phyloP scores from a whole-genome alignment of 768 basidiomycete species.

The Suillus discolor region DNA sequence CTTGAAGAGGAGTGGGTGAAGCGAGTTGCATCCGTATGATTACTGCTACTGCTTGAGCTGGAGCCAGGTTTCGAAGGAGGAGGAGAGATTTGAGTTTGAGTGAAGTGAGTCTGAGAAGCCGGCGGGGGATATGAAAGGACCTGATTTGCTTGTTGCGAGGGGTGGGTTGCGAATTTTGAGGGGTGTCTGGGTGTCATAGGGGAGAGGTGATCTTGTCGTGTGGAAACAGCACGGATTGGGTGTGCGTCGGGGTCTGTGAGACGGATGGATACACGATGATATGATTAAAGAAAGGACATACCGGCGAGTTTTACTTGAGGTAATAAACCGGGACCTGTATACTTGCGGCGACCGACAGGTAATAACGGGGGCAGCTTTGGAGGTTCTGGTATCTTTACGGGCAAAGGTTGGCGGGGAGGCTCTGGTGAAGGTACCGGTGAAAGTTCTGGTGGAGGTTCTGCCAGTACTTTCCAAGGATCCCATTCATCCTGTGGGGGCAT shows the following conservation, averaged over 20 bases:
- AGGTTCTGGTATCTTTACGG: not conserved
- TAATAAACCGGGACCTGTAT: not conserved
- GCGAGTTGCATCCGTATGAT: constrained; percentile 30
- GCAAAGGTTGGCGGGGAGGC: not conserved
- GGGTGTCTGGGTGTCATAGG: constrained; percentile 16
- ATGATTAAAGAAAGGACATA: constrained; percentile 17
- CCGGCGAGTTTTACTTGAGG: constrained; percentile 10
- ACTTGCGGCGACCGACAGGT: not conserved
- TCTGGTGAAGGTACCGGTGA: not conserved
- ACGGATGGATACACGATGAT: not conserved
- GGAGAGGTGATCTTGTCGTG: constrained; percentile 7
- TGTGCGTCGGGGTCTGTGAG: constrained; percentile 12
- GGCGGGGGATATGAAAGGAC: no score
- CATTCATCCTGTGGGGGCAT: constrained; percentile 16
- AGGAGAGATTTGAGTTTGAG: no score
- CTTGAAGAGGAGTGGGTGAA: constrained; percentile 22
- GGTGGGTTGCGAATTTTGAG: constrained; percentile 11
- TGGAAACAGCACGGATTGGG: constrained; percentile 19
- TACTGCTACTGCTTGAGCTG: constrained; percentile 23
- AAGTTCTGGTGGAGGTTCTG: not conserved
- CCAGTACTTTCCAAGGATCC: constrained; percentile 27
- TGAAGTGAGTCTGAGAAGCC: no score
- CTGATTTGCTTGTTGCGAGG: constrained; percentile 6
- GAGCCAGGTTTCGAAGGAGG: constrained; percentile 23
- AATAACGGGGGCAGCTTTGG: not conserved